phyloP scores from a whole-genome alignment of 805 yeast species.

The Spathaspora arborariae region DNA sequence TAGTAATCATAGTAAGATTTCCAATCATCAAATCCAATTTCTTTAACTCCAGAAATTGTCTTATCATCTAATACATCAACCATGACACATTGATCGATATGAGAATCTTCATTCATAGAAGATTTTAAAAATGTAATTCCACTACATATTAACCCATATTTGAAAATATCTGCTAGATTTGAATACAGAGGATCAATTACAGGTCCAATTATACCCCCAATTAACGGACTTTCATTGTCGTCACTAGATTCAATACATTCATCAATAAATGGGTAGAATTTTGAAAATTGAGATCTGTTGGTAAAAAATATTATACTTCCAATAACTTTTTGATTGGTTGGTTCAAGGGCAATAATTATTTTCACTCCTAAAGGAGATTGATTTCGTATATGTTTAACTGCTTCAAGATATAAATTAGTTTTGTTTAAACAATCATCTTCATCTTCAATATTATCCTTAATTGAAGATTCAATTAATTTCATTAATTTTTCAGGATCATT shows the following conservation, averaged over 20 bases:
- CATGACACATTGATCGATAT: conserved; percentile 33
- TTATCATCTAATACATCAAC: conserved; percentile 35
- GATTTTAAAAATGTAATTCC: conserved; percentile 46
- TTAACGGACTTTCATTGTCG: conserved; percentile 10
- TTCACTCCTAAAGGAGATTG: conserved; percentile 33
- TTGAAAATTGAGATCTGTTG: conserved; percentile 41
- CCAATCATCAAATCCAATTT: conserved; percentile 42
- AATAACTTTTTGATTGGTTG: conserved; percentile 47
- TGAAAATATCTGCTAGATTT: conserved; percentile 51
- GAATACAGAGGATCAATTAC: conserved; percentile 51
- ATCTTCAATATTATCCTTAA: conserved; percentile 5
- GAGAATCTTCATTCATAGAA: conserved; percentile 20
- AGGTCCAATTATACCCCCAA: conserved; percentile 53
- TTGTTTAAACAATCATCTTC: conserved; percentile 4
- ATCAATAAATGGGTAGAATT: conserved; percentile 50
- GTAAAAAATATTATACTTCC: conserved; percentile 50
- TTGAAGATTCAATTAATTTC: conserved; percentile 30
- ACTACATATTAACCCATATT: conserved; percentile 54
- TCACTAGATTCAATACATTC: conserved; percentile 20
- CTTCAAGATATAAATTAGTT: conserved; percentile 32
- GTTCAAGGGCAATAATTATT: conserved; percentile 52
- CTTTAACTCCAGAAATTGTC: conserved; percentile 31
- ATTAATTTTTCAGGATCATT: conserved; percentile 39
- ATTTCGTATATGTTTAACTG: conserved; percentile 27
- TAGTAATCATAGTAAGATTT: conserved; percentile 33